Conservation (phyloP, 306 rosid species). For the Acacia confusa region DNA sequence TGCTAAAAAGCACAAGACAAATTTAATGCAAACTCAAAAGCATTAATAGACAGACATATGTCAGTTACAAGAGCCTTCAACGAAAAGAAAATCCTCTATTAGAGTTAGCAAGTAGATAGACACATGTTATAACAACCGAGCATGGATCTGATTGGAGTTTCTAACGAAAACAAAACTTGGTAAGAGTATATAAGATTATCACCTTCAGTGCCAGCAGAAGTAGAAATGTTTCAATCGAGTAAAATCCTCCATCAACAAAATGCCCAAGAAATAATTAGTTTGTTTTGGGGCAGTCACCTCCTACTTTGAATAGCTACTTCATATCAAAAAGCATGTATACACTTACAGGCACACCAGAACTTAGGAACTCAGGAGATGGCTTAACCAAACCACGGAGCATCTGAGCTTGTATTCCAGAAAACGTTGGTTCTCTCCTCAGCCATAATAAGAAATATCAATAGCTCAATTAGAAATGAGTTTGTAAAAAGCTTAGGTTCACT, state of each 20-base stretch:
- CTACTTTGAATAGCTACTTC: constrained; percentile 99
- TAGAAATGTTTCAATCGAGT: constrained; percentile 91
- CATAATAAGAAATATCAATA: too few species aligned
- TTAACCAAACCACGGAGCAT: too few species aligned
- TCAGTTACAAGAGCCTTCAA: background rate
- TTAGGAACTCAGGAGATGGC: too few species aligned
- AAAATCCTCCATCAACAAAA: constrained; percentile 96
- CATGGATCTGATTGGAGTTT: background rate
- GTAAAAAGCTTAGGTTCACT: too few species aligned
- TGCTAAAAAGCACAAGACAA: background rate
- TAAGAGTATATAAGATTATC: constrained; percentile 13
- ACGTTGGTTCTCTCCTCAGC: too few species aligned
- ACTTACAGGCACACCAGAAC: too few species aligned
- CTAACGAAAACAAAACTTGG: background rate
- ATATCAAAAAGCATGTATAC: constrained; percentile 95
- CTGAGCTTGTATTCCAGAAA: too few species aligned
- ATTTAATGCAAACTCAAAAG: constrained; percentile 2
- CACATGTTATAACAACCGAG: background rate
- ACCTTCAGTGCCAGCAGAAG: constrained; percentile 97
- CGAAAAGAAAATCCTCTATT: too few species aligned
- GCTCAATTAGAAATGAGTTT: too few species aligned
- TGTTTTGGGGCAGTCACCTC: constrained; percentile 97
- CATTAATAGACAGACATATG: background rate
- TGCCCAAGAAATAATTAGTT: constrained; percentile 97
- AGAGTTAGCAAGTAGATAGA: too few species aligned